A percentile compares a stretch with the other conserved stretches of the same genome.
These are phyloP conservation scores for Sugiyamaella floridensis DNA, from an alignment of 805 yeast genomes.

Conservation along the genomic window DNA sequence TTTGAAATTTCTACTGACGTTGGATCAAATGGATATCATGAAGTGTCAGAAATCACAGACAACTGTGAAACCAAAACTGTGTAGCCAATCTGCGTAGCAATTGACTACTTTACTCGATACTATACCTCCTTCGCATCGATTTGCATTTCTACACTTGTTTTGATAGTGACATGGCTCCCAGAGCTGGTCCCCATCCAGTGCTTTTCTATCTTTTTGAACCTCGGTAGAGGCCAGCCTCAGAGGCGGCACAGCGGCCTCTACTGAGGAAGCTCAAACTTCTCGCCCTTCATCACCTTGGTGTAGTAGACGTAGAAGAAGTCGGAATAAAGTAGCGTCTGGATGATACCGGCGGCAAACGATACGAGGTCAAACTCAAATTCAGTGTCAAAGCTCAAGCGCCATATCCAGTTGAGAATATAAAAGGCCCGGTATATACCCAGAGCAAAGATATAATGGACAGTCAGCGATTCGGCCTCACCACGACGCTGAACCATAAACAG, in stretches of 20 bases:
- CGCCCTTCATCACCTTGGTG: conserved; percentile 66
- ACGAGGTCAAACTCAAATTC: conserved; percentile 57
- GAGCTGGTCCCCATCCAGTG: no score
- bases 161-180: no score
- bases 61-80: no score
- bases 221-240: no score
- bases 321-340: conserved; percentile 83
- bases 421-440: conserved; percentile 84
- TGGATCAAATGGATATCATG: no score
- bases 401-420: conserved; percentile 92
- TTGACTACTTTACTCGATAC: no score
- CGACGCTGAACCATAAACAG: conserved; percentile 81
- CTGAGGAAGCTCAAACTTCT: conserved; percentile 65
- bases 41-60: no score
- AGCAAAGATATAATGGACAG: conserved; percentile 90
- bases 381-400: conserved; percentile 62
- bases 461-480: conserved; percentile 81
- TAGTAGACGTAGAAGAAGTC: conserved; percentile 95
- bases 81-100: no score
- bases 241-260: conserved; percentile 12
- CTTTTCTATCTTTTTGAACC: no score
- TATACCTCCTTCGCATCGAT: no score
- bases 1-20: no score
- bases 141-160: no score
- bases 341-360: conserved; percentile 68